These are phyloP conservation scores for Solanum hybrid DNA, from an alignment of 305 asterid species.

Conservation along the genomic window DNA sequence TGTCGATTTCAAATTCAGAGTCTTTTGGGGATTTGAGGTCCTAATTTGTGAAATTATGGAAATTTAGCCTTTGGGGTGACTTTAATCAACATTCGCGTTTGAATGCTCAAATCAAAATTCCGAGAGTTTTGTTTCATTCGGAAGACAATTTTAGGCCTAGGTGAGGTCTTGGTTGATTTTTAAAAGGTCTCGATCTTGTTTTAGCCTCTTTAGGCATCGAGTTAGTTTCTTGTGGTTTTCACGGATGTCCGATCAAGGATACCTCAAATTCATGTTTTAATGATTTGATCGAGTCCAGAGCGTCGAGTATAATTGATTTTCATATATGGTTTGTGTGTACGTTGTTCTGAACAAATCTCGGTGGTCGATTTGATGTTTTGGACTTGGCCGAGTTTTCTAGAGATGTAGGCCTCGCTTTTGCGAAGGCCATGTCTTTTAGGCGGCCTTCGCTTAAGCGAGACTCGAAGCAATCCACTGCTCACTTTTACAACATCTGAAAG, in stretches of 20 bases:
- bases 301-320: neutral
- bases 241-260: neutral
- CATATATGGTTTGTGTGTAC: neutral
- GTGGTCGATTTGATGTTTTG: neutral
- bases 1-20: too few relatives aligned
- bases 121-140: accelerated
- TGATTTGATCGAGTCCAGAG: neutral
- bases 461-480: too few relatives aligned
- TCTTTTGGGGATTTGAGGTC: neutral
- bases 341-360: neutral
- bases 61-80: neutral
- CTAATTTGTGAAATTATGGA: neutral
- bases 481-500: too few relatives aligned
- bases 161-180: neutral
- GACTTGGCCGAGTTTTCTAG: too few relatives aligned
- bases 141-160: neutral
- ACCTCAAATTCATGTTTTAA: neutral
- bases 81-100: neutral
- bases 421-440: too few relatives aligned
- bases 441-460: too few relatives aligned
- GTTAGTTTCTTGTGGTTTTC: neutral
- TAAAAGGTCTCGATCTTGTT: neutral
- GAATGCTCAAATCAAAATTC: too few relatives aligned
- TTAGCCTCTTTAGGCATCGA: neutral
- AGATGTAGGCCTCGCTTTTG: too few relatives aligned